These are phyloP conservation scores for Monosporascus sp. DNA, from an alignment of 2,329 filamentous ascomycete genomes.

Conservation along the genomic window DNA sequence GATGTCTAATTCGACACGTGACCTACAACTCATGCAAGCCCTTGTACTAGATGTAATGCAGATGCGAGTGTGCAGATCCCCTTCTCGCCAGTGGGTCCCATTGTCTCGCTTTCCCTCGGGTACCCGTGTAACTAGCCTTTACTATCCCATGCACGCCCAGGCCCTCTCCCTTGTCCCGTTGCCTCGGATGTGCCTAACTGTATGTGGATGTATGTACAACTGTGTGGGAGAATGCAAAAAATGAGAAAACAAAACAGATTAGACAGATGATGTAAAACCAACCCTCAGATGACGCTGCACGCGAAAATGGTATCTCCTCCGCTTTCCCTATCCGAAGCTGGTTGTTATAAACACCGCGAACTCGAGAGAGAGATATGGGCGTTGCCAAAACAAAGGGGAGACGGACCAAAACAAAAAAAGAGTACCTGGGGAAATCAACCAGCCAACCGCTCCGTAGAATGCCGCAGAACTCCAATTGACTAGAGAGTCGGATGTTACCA, in stretches of 20 bases:
- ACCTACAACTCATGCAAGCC: background rate
- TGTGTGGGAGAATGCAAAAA: too few species aligned
- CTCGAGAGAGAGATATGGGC: background rate
- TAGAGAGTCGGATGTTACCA: background rate
- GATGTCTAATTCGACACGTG: background rate
- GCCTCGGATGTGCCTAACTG: too few species aligned
- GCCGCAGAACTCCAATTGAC: background rate
- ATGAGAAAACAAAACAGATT: too few species aligned
- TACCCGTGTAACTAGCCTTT: too few species aligned
- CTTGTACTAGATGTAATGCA: background rate
- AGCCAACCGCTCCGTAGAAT: background rate
- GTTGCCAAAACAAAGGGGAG: background rate
- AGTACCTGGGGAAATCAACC: background rate
- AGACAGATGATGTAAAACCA: too few species aligned
- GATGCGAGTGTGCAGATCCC: too few species aligned
- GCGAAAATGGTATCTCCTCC: slow-evolving; percentile 23
- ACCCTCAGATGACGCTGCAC: background rate
- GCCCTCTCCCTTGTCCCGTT: too few species aligned
- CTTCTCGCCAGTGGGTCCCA: too few species aligned
- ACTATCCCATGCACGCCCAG: too few species aligned
- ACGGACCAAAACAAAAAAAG: background rate
- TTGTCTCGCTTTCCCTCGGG: too few species aligned
- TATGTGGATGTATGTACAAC: too few species aligned
- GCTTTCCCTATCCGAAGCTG: slow-evolving; percentile 7
- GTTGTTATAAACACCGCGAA: background rate